Base-by-base conservation (phyloP, 768 basidiomycete genomes). In the Boletus reticuloceps region DNA sequence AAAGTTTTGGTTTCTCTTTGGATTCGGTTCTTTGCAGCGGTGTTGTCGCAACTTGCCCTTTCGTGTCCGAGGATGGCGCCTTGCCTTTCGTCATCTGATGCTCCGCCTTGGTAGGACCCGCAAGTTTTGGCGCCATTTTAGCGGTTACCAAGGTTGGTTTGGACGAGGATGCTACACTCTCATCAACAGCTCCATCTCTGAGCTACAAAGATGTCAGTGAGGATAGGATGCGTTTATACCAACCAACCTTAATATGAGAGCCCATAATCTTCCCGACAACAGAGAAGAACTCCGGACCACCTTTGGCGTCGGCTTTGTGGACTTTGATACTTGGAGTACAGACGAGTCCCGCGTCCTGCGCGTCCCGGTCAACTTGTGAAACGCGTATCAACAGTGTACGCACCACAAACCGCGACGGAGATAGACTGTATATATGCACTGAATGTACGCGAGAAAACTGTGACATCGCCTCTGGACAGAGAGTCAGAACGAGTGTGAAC, bases 371-470 rank as follows among this genome's bases (percentile, higher is more conserved):
- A 63, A 51, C 38, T 1, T 2, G 31, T 47, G 19, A 41, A 36
- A 36, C 10, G 22, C 13, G 39, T 12, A 16, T 56, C 31, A 36
- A 27, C 2, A 38, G 14, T 13, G 32, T 12, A 57, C 58, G 38
- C 43, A 74, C 85, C 51, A 65, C 84, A 38, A 91, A 66, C 5
- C 76, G 79, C 1, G 83, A 80, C 1, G 89, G 85, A 0, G 89
- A 83, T 31, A 93, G 65, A 63, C 87, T 83, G 68, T 93, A 92
- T 10, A 93, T 70, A 60, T 88, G 82, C 14, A 84, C 73, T 2
- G 80, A 80, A 58, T 76, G 64, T n/a, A 89, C 60, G 25, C 74
- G 76, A 1, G 65, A 60, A 60, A 85, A 90, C 47, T 78, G 76
- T 5, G 75, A 67, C 66, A 79, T 84, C 0, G 79, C 75, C 51